Conservation (phyloP, 495 filamentous ascomycete species). For the Lasiosphaeria ovina region DNA sequence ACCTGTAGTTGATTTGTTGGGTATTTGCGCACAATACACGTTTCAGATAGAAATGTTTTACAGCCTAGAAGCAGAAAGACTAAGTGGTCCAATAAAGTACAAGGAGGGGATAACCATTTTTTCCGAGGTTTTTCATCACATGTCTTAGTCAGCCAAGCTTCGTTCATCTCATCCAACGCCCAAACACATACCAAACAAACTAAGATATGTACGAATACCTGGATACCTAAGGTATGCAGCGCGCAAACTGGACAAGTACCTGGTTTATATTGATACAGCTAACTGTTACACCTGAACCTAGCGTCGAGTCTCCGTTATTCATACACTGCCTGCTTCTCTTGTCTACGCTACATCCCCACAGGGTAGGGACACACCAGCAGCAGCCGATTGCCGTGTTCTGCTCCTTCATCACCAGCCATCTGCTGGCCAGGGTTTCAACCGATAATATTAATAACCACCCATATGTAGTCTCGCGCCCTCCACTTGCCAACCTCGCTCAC, state of each 20-base stretch:
- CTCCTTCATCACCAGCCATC: background rate
- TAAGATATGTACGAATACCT: too few relatives aligned
- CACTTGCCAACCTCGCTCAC: background rate
- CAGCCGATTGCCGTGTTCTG: background rate
- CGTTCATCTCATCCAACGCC: too few relatives aligned
- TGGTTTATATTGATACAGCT: conserved; percentile 13
- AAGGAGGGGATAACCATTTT: too few relatives aligned
- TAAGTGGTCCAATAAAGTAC: too few relatives aligned
- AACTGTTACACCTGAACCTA: conserved; percentile 17
- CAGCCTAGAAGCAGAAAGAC: too few relatives aligned
- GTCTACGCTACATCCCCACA: background rate
- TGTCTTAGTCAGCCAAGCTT: too few relatives aligned
- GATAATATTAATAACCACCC: background rate
- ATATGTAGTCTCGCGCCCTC: background rate
- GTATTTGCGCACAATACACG: too few relatives aligned
- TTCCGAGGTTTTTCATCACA: too few relatives aligned
- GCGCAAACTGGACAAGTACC: conserved; percentile 3
- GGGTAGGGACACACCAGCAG: background rate
- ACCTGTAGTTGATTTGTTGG: too few relatives aligned
- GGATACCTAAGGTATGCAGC: too few relatives aligned
- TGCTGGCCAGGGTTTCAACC: background rate
- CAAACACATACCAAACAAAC: too few relatives aligned
- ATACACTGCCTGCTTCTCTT: conserved; percentile 4
- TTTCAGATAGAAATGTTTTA: too few relatives aligned
- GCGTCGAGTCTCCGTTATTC: conserved; percentile 6